Evolutionary conservation across 2,329 filamentous ascomycete genomes (phyloP).

Genomic region (Trichoderma guizhouense): DNA sequence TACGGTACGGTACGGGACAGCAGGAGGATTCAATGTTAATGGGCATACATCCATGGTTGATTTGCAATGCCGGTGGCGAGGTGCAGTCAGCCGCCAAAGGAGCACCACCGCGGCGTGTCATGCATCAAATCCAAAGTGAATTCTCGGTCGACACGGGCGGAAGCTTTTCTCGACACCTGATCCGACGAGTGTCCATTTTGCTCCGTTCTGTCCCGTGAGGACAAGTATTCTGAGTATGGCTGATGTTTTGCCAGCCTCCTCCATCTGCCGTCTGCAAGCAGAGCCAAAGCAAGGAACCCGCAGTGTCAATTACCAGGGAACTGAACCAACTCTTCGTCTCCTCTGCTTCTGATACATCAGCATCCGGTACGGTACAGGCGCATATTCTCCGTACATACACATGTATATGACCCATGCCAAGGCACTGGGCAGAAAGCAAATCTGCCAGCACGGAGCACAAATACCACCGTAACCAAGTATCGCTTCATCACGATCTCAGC

Average conservation of each 20-base stretch:
- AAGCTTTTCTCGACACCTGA: neutral
- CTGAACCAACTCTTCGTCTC: neutral
- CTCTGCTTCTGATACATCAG: neutral
- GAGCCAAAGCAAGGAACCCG: neutral
- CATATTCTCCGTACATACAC: neutral
- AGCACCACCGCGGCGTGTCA: neutral
- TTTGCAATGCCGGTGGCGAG: neutral
- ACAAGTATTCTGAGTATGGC: neutral
- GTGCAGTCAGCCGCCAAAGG: neutral
- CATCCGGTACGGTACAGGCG: neutral
- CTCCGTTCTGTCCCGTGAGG: neutral
- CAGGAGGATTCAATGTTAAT: neutral
- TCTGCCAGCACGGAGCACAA: neutral
- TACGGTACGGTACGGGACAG: neutral
- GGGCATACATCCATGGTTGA: neutral
- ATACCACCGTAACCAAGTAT: neutral
- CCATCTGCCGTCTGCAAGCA: neutral
- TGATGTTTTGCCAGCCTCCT: neutral
- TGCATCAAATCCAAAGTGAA: neutral
- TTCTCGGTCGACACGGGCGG: neutral
- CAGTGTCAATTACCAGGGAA: neutral
- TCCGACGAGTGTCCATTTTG: neutral
- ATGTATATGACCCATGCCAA: neutral
- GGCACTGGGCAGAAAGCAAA: neutral
- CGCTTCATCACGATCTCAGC: neutral